Evolutionary conservation across 2,329 filamentous ascomycete species (phyloP), one percentile per base, ranked within the genome.

Genomic region (Alternaria sp.): DNA sequence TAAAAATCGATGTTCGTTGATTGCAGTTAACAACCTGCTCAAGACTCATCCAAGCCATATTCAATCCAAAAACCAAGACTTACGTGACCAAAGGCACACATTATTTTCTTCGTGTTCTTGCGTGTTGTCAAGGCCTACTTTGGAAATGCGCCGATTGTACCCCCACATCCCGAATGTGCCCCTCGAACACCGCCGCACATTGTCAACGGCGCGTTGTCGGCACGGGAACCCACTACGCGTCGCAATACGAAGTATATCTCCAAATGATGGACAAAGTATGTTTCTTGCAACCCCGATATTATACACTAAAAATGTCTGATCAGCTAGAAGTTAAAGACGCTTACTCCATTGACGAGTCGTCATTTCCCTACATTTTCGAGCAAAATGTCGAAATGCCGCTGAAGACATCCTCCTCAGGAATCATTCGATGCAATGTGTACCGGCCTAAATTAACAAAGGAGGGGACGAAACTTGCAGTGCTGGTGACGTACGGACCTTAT

Each of bases 401-500:
- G n/a, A 80, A 80, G 58, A 72, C 68, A 36, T 67, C 66, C 5
- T 66, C 66, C 1, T 67, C 75, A 36, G 79, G 80, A 3, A 71
- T 82, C 3, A 77, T 85, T 4, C 72, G 83, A 10, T 80, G 77
- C 67, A 85, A 84, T 68, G 79, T 85, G 2, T 85, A 84, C 62
- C 75, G 82, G 2, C 82, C 82, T 1, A 83, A 81, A 46, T 56
- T 61, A 7, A 67, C 70, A 4, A 72, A 79, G 23, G 58, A 68
- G 3, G 61, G 65, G 5, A 51, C 62, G 9, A 78, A 73, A 60
- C 81, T 81, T 23, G 89, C 89, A 0, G 88, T 90, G 0, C 72
- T 91, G 8, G 85, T 89, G 2, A 91, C 88, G 0, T 91, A 91
- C 63, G 89, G 89, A 0, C 89, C 89, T 0, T 91, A 91, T 62